Evolutionary conservation across 768 basidiomycete genomes (phyloP), one percentile per base, ranked within the genome.

Genomic region (Udeniomyces megalosporus): DNA sequence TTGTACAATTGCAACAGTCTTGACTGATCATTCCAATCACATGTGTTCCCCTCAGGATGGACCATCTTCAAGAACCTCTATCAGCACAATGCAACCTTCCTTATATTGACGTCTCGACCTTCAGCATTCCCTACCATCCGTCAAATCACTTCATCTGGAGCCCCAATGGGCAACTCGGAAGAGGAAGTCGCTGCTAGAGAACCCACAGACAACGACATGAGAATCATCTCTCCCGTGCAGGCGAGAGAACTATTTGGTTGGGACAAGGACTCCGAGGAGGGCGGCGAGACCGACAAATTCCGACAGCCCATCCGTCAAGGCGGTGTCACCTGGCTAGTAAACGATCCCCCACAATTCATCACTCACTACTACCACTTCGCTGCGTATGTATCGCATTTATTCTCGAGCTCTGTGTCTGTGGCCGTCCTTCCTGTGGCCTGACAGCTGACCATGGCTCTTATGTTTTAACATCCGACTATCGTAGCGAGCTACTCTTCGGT

Each of bases 21-120:
- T 42, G 38, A 17, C 38, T 42, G 38, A 42, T 42, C 38, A 8
- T 8, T 42, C 38, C 38, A 8, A 42, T 42, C 38, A 17, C 38
- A 42, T 42, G 10, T 8, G 17, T 17, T 42, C 8, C 38, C 4
- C 35, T 29, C 69, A 90, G 89, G 90, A 34, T 95, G 88, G 90
- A 88, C 89, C 1, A 82, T 91, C 56, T 83, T 90, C 64, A 87
- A 91, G 74, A 81, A 79, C 60, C 77, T 93, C 11, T 93, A 87
- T 70, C 73, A 89, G 60, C 75, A 82, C 68, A 87, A 89, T 67
- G 88, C 88, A 49, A 84, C 85, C 7, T 79, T 86, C 42, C 90
- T 83, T 70, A 77, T 93, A 67, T 88, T 96, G 46, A 80, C 84
- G 3, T 82, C 89, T 71, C 75, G 82, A 22, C 85, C 85, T 7